Base-by-base conservation (phyloP, 2,329 filamentous ascomycete genomes). In the Nigrospora oryzae region DNA sequence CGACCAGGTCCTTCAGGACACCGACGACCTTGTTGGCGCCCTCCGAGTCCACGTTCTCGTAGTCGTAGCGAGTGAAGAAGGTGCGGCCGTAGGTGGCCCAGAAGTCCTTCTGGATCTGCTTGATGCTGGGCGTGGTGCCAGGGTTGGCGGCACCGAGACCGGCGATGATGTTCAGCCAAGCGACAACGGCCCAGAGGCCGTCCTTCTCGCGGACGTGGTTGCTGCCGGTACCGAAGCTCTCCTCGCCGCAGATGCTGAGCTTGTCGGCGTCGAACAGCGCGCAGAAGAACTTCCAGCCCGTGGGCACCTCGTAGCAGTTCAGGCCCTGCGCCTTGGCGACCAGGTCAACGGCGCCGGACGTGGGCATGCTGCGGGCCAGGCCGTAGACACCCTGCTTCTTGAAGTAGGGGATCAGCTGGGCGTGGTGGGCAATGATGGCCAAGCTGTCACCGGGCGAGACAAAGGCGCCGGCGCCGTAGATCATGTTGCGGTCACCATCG, bases 121-220 rank as follows among this genome's bases (percentile, higher is more conserved):
- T 86, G 69, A 98, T 97, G 70, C 87, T 95, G 42, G 91, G 90
- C 3, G 85, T 89, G 55, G 86, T 83, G 47, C 74, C 81, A 16
- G 86, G 81, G 60, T 84, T 84, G 64, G 89, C 77, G 63, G 93
- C 83, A 52, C 90, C 90, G 40, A 97, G 82, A 53, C 88, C 91
- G 49, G 93, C 93, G 58, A 98, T 94, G 66, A 98, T 95, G 75
- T 98, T 98, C 58, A 98, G 73, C 93, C 93, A 98, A 31, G 93
- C 93, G 44, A 96, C 86, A 50, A 98, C 80, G 49, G 93, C 93
- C 93, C 93, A 98, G 36, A 98, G 79, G 50, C 93, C 93, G 61
- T 98, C 93, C 79, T 98, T 98, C 74, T 98, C 93, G 56, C 93
- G 89, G 62, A 98, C 95, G 69, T 98, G 93, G 74, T 98, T 96